Conservation (phyloP, 2,329 filamentous ascomycete species). For the Nannizzia gypsea region DNA sequence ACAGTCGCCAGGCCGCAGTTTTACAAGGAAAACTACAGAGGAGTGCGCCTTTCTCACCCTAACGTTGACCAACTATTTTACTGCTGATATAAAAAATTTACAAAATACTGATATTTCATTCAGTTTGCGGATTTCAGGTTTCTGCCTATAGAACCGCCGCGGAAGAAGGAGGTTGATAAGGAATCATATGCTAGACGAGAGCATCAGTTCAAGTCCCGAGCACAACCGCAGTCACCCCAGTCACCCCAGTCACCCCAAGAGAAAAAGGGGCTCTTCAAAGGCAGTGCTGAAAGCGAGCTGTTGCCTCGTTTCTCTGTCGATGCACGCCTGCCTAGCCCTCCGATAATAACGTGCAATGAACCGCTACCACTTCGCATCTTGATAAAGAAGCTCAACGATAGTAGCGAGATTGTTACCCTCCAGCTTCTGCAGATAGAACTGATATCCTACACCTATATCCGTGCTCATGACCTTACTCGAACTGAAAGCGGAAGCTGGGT, state of each 20-base stretch:
- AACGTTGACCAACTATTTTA: not conserved
- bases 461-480: slow-evolving; percentile 62
- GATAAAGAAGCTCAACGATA: slow-evolving; percentile 61
- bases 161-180: slow-evolving; percentile 53
- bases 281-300: slow-evolving; percentile 23
- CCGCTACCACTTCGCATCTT: slow-evolving; percentile 70
- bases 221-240: not conserved
- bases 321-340: slow-evolving; percentile 72
- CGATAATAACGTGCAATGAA: slow-evolving; percentile 80
- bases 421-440: slow-evolving; percentile 71
- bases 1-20: slow-evolving; percentile 80
- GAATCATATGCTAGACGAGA: slow-evolving; percentile 74
- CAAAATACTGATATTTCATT: slow-evolving; percentile 11
- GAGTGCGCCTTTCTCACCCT: slow-evolving; percentile 21
- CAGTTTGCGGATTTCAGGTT: slow-evolving; percentile 60
- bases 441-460: slow-evolving; percentile 65
- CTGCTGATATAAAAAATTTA: not conserved
- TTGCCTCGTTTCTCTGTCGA: slow-evolving; percentile 60
- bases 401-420: slow-evolving; percentile 59
- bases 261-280: slow-evolving; percentile 51
- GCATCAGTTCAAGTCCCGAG: slow-evolving; percentile 42
- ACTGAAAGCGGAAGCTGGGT: slow-evolving; percentile 65
- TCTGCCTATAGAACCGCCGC: slow-evolving; percentile 80
- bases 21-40: slow-evolving; percentile 78
- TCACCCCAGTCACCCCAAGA: slow-evolving; percentile 18